Evolutionary conservation across 2,329 filamentous ascomycete species (phyloP), one percentile per base, ranked within the genome.

Genomic region (Parasarocladium wereldwijsianum): DNA sequence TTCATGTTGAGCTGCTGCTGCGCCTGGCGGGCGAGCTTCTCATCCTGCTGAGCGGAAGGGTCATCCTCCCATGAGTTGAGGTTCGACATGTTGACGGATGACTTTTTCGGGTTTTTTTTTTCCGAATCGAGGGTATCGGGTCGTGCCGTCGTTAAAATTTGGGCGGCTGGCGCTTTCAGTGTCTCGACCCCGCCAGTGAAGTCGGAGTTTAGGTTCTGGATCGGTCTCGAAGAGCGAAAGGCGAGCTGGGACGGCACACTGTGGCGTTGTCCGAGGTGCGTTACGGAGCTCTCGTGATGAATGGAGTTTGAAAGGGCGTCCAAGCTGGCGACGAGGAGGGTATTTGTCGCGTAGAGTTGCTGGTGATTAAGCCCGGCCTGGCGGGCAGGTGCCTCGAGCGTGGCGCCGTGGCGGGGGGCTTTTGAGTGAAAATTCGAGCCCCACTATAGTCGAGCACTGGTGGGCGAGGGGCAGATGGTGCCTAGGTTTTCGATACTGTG

Each of bases 11-110:
- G 67, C 52, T 79, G 76, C 52, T 78, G 72, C 44, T 78, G 71
- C 21, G 80, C 60, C 63, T 86, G 81, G 45, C 75, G 74, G 38
- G 81, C 71, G 54, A 93, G 72, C 52, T 71, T 71, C 44, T 82
- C 78, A 45, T 86, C 78, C 63, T 83, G 77, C 63, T 82, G 77
- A 38, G 72, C 75, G 32, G 76, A 65, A 46, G 76, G 75, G 47
- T 86, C 82, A 48, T 93, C 84, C 60, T 96, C 86, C 82, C 90
- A 96, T 38, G 85, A 93, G 55, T 93, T 85, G 47, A 84, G 80
- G 55, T 86, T 76, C 45, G 86, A 79, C 85, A 93, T 93, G 48
- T 33, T 66, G 42, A 36, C n/a, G 28, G 20, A 15, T 11, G 28
- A 17, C 18, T 30, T 17, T 16, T n/a, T n/a, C n/a, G n/a, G n/a